These are phyloP conservation scores for Colletotrichum zoysiae DNA, from an alignment of 2,329 filamentous ascomycete species.

Conservation along the genomic window DNA sequence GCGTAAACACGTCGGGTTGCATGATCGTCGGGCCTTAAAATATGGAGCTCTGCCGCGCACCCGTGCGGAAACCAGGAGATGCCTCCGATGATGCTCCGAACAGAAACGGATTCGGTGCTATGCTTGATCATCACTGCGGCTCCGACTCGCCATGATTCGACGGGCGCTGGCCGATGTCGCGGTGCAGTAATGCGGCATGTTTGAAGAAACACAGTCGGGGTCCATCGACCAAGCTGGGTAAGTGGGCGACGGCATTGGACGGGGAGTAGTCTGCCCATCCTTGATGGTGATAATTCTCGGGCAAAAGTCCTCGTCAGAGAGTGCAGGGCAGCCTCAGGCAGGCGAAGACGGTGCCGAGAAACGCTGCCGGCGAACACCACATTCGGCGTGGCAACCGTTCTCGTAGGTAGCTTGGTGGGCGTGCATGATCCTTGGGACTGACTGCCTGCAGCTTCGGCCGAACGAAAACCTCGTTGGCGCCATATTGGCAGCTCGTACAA, in stretches of 20 bases:
- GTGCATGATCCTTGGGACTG: neutral
- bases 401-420: neutral
- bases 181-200: constrained; percentile 2
- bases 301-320: neutral
- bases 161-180: constrained; percentile 16
- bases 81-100: constrained; percentile 33
- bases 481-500: neutral
- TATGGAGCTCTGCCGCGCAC: constrained; percentile 33
- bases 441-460: constrained; percentile 12
- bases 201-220: constrained; percentile 9
- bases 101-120: constrained; percentile 7
- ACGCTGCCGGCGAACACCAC: constrained; percentile 3
- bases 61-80: constrained; percentile 3
- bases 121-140: constrained; percentile 20
- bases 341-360: neutral
- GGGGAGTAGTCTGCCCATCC: neutral
- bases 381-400: neutral
- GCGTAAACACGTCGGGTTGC: constrained; percentile 29
- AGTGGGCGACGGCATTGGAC: neutral
- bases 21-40: constrained; percentile 38
- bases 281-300: neutral
- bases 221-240: neutral
- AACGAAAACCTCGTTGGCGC: constrained; percentile 9
- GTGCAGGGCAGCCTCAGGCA: neutral
- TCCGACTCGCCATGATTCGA: constrained; percentile 28